Conservation (phyloP, 2,329 filamentous ascomycete species). For the Aureobasidium lini region DNA sequence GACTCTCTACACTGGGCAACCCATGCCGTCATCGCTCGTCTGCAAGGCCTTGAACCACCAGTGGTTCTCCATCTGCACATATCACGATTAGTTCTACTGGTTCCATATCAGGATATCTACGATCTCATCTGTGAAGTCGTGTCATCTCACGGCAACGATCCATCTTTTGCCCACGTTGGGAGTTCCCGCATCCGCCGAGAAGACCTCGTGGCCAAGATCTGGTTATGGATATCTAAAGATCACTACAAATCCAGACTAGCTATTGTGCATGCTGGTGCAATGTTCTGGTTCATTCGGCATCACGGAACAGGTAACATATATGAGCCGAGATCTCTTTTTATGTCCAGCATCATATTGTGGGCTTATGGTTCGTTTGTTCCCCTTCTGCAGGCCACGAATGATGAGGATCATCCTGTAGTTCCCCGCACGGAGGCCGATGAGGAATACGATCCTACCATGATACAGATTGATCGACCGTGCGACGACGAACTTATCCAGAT, state of each 20-base stretch:
- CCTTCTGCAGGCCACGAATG: constrained; percentile 2
- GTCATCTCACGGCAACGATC: not conserved
- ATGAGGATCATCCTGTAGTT: not conserved
- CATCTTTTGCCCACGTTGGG: not conserved
- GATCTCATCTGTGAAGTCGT: constrained; percentile 6
- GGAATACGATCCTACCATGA: constrained; percentile 15
- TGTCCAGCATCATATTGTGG: constrained; percentile 15
- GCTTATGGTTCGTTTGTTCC: constrained; percentile 16
- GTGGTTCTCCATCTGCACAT: constrained; percentile 16
- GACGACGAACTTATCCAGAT: constrained; percentile 21
- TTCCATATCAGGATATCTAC: constrained; percentile 14
- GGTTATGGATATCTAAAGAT: constrained; percentile 16
- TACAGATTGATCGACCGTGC: constrained; percentile 19
- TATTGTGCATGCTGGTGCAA: constrained; percentile 16
- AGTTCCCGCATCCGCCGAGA: constrained; percentile 2
- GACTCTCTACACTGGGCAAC: constrained; percentile 16
- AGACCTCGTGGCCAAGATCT: constrained; percentile 13
- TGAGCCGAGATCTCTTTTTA: constrained; percentile 15
- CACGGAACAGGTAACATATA: constrained; percentile 14
- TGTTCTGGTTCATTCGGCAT: constrained; percentile 17
- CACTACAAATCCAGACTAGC: constrained; percentile 16
- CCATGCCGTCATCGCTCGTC: constrained; percentile 14
- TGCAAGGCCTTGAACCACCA: constrained; percentile 14
- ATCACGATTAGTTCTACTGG: constrained; percentile 14
- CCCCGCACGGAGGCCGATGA: constrained; percentile 1